Conservation (phyloP, 2,329 filamentous ascomycete species). For the Sporothrix curviconia region DNA sequence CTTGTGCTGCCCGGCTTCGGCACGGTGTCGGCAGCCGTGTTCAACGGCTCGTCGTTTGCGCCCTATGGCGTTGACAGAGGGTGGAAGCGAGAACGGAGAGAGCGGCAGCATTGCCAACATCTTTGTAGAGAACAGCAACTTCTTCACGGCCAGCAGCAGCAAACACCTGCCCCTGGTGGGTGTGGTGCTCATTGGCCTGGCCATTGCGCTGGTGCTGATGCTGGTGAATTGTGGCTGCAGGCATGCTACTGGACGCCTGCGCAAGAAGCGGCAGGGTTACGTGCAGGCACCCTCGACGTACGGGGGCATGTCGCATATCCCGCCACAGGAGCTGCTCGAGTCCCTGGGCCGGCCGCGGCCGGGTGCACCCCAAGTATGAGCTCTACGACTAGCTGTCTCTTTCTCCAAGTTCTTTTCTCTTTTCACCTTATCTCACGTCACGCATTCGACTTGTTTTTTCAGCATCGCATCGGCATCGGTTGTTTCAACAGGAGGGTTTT, state of each 20-base stretch:
- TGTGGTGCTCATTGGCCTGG: constrained; percentile 73
- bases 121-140: constrained; percentile 75
- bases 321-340: constrained; percentile 54
- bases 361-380: constrained; percentile 45
- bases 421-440: too few relatives aligned
- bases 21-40: constrained; percentile 77
- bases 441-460: too few relatives aligned
- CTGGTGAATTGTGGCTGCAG: constrained; percentile 70
- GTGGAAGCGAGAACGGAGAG: constrained; percentile 45
- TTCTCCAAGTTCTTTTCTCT: background rate
- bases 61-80: constrained; percentile 81
- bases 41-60: constrained; percentile 70
- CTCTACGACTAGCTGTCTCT: background rate
- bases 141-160: constrained; percentile 53
- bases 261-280: constrained; percentile 74
- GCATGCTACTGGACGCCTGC: constrained; percentile 67
- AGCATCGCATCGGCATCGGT: background rate
- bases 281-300: constrained; percentile 64
- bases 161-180: constrained; percentile 64
- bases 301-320: constrained; percentile 54
- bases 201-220: constrained; percentile 68
- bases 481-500: background rate
- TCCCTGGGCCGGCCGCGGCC: constrained; percentile 43
- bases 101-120: constrained; percentile 71
- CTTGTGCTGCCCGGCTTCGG: constrained; percentile 71